These are phyloP conservation scores for Hepatocystis sp. DNA, from an alignment of 169 alveolate genomes.

Conservation along the genomic window DNA sequence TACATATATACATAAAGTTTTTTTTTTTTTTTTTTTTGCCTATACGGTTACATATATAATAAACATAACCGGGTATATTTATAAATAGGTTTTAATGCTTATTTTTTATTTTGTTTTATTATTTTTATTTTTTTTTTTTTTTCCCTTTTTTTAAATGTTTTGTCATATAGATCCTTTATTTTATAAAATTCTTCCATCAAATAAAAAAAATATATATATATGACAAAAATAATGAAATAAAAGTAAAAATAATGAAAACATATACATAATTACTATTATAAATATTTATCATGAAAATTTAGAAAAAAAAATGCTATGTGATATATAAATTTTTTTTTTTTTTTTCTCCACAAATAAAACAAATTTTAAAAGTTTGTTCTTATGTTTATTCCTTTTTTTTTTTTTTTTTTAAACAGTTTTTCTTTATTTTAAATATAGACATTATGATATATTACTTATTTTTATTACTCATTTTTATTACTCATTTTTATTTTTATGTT, in stretches of 20 bases:
- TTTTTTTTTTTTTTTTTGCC: no score
- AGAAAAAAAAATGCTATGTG: no score
- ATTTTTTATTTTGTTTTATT: neutral
- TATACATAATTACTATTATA: neutral
- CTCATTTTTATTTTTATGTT: slow-evolving; percentile 10
- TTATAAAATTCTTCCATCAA: slow-evolving; percentile 10
- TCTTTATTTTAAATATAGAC: slow-evolving; percentile 45
- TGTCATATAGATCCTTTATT: slow-evolving; percentile 2
- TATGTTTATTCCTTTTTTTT: no score
- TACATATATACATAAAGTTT: no score
- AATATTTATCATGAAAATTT: no score
- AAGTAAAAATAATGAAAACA: neutral
- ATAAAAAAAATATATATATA: slow-evolving; percentile 1
- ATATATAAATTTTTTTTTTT: neutral
- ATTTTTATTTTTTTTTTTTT: slow-evolving; percentile 11
- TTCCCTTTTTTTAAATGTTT: slow-evolving; percentile 3
- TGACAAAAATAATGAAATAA: neutral
- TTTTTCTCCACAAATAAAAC: slow-evolving; percentile 4
- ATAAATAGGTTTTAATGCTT: slow-evolving; percentile 7
- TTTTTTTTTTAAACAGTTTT: neutral
- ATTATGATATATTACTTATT: slow-evolving; percentile 15
- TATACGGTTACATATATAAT: no score
- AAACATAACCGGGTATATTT: slow-evolving; percentile 1
- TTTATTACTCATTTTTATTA: slow-evolving; percentile 15
- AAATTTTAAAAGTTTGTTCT: slow-evolving; percentile 2